Evolutionary conservation across 306 rosid species (phyloP), one percentile per base, ranked within the genome.

Genomic region (Vicia villosa): DNA sequence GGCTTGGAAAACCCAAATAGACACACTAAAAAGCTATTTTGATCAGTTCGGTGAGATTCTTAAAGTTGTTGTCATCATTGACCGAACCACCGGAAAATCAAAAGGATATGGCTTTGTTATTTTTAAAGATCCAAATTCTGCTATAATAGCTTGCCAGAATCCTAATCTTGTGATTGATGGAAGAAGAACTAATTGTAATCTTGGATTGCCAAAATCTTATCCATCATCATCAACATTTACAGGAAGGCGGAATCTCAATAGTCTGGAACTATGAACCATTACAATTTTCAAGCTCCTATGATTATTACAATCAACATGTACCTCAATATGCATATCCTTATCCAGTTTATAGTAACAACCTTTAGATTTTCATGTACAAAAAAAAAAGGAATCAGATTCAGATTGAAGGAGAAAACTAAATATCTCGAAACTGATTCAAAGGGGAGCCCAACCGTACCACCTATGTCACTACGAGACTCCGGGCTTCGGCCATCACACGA

Each of bases 91-190:
- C 20, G 84, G 86, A 73, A 77, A 68, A 79, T 85, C 89, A 63
- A 85, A 79, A 82, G 89, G 89, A 77, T 85, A 85, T 63, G 89
- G 89, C 84, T 85, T 85, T 67, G 89, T 85, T 16, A 91, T 87
- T 26, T 91, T 86, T 49, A 82, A 77, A 82, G 85, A 91, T 49
- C 86, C 91, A 12, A 79, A 91, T 13, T 86, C 88, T 16, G 97
- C 97, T 6, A 58, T 20, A 56, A 81, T 85, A 63, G 96, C 97
- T 10, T 88, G 93, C 52, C 79, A 72, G 13, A 75, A 88, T 78
- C 93, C 91, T 0, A 74, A 74, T 51, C 96, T 96, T 6, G 67
- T 80, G 22, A 91, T 91, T 66, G 92, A 87, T 80, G 96, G 93
- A 43, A 84, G 97, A 59, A 85, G 85, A 17, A 91, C 97, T 16